A percentile compares a stretch with the other conserved stretches of the same genome.
Conservation (phyloP, 306 rosid genomes). For the Prosopis cineraria region DNA sequence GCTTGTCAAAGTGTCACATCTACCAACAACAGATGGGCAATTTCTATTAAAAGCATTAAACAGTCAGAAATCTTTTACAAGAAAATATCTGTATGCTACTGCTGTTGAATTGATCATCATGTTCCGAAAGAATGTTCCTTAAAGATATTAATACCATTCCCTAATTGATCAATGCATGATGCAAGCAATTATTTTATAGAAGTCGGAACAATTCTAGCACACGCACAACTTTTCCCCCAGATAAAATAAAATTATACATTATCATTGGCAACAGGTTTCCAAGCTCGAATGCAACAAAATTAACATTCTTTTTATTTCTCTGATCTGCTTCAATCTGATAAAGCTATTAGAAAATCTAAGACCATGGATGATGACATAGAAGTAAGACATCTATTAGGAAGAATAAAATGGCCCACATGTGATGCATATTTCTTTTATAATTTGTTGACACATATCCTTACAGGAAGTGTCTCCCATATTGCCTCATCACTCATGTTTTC, state of each 20-base stretch:
- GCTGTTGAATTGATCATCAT: background rate
- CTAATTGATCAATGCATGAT: background rate
- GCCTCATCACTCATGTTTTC: constrained; percentile 90
- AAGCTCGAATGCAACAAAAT: constrained; percentile 14
- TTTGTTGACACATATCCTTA: constrained; percentile 40
- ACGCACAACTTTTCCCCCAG: background rate
- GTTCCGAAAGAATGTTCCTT: background rate
- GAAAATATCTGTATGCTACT: background rate
- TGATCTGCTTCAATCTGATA: constrained; percentile 20
- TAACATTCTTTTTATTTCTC: constrained; percentile 22
- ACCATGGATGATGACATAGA: background rate
- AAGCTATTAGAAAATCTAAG: constrained; percentile 3
- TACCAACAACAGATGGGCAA: background rate
- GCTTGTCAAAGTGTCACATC: background rate
- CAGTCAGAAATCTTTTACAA: background rate
- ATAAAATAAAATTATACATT: background rate
- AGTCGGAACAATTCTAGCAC: background rate
- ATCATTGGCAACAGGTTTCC: background rate
- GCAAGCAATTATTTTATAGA: background rate
- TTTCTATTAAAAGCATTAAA: background rate
- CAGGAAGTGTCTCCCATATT: constrained; percentile 90
- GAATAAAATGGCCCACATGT: background rate
- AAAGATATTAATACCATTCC: background rate
- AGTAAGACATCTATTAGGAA: background rate
- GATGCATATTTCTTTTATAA: constrained; percentile 22